These are phyloP conservation scores for Aspergillus bridgeri DNA, from an alignment of 495 filamentous ascomycete genomes.

Conservation along the genomic window DNA sequence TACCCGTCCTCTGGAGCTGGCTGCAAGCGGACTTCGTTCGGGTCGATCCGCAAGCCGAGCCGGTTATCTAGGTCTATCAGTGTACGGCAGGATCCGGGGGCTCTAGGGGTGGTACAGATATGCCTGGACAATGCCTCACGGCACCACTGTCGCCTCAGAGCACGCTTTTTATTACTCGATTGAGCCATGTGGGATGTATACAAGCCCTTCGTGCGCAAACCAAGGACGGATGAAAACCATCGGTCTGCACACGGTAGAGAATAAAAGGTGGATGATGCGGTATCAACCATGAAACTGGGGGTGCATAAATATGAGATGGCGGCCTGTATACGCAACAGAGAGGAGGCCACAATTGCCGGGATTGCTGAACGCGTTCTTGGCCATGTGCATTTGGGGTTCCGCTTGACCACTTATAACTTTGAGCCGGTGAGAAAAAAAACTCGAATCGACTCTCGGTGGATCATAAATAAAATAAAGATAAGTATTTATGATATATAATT, in stretches of 20 bases:
- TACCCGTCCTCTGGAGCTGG: neutral
- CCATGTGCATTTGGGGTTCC: too few relatives aligned
- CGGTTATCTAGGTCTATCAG: slow-evolving; percentile 1
- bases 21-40: neutral
- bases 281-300: neutral
- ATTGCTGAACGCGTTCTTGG: too few relatives aligned
- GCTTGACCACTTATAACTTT: too few relatives aligned
- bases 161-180: neutral
- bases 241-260: neutral
- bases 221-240: too few relatives aligned
- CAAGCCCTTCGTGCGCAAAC: neutral
- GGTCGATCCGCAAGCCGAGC: neutral
- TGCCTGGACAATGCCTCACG: neutral
- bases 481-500: too few relatives aligned
- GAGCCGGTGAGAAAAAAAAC: too few relatives aligned
- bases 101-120: neutral
- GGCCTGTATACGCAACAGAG: neutral
- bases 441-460: too few relatives aligned
- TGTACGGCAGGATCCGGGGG: neutral
- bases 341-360: neutral
- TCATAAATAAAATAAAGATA: too few relatives aligned
- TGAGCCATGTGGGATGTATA: neutral
- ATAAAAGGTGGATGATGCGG: neutral
- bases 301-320: neutral
- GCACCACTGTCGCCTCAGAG: neutral